A percentile compares a stretch with the other conserved stretches of the same genome.
These are phyloP conservation scores for Escovopsis weberi DNA, from an alignment of 2,329 filamentous ascomycete species.

Conservation along the genomic window DNA sequence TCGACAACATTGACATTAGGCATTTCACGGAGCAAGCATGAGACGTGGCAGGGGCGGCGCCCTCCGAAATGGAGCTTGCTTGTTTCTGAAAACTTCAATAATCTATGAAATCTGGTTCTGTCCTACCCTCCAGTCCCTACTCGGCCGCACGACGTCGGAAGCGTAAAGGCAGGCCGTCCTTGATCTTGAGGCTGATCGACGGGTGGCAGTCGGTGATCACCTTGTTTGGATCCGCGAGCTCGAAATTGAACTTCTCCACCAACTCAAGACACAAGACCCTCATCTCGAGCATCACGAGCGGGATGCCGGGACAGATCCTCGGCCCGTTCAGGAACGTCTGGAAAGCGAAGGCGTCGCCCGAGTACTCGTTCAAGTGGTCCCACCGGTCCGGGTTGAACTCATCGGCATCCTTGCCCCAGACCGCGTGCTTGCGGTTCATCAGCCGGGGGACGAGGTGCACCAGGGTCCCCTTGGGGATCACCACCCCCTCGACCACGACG, in stretches of 20 bases:
- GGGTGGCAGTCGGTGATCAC: background rate
- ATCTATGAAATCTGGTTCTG: background rate
- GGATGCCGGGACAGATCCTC: constrained; percentile 16
- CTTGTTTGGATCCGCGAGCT: background rate
- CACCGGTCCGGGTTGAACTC: constrained; percentile 28
- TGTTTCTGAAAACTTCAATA: background rate
- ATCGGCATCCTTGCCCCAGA: constrained; percentile 26
- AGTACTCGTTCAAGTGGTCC: constrained; percentile 20
- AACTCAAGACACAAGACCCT: constrained; percentile 12
- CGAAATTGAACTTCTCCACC: background rate
- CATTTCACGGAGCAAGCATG: background rate
- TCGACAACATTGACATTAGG: constrained; percentile 9
- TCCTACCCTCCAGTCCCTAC: too few species aligned
- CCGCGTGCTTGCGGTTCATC: constrained; percentile 24
- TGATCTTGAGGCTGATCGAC: background rate
- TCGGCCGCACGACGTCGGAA: background rate
- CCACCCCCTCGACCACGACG: background rate
- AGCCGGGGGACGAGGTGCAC: constrained; percentile 21
- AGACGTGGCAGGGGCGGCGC: background rate
- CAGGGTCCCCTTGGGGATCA: background rate
- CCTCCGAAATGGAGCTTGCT: too few species aligned
- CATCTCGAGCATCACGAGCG: constrained; percentile 19
- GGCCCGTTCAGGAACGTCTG: constrained; percentile 19
- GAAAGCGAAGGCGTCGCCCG: constrained; percentile 21
- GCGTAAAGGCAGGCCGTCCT: background rate